A percentile compares a stretch with the other conserved stretches of the same genome.
Evolutionary conservation across 352 stramenopile species (phyloP).

Genomic region (Pythium aquatile): DNA sequence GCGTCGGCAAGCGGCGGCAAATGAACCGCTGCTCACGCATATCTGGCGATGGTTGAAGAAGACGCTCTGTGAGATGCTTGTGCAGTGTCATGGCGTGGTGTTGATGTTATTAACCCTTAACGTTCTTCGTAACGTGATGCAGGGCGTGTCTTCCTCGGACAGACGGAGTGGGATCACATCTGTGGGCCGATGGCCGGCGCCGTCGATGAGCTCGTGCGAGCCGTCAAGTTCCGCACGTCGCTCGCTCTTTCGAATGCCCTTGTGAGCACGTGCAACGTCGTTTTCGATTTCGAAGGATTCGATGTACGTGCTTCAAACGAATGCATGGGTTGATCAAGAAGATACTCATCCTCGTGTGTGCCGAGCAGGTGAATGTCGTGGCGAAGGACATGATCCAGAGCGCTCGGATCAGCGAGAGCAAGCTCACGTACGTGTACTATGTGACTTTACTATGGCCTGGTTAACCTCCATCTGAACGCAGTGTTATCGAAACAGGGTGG

Average conservation of each 20-base stretch:
- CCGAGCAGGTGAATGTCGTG: conserved; percentile 48
- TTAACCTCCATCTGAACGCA: background rate
- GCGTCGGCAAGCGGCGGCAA: conserved; percentile 52
- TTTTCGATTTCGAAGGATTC: conserved; percentile 80
- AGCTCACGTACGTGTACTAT: conserved; percentile 37
- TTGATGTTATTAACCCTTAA: background rate
- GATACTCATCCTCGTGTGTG: background rate
- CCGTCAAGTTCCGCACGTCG: conserved; percentile 72
- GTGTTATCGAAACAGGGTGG: conserved; percentile 36
- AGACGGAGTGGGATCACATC: conserved; percentile 77
- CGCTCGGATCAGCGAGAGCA: conserved; percentile 45
- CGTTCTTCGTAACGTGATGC: background rate
- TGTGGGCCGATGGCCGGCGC: conserved; percentile 36
- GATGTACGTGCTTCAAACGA: conserved; percentile 7
- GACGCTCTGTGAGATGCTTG: conserved; percentile 38
- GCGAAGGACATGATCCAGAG: conserved; percentile 52
- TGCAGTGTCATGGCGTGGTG: background rate
- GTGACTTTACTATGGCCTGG: background rate
- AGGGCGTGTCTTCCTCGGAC: conserved; percentile 42
- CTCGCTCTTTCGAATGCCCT: conserved; percentile 60
- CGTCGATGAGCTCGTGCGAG: conserved; percentile 58
- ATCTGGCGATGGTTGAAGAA: conserved; percentile 76
- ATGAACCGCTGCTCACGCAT: conserved; percentile 50
- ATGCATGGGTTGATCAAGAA: background rate
- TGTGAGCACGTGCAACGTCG: conserved; percentile 66